Evolutionary conservation across 2,329 filamentous ascomycete species (phyloP), one percentile per base, ranked within the genome.

Genomic region (Fulvia fulva): DNA sequence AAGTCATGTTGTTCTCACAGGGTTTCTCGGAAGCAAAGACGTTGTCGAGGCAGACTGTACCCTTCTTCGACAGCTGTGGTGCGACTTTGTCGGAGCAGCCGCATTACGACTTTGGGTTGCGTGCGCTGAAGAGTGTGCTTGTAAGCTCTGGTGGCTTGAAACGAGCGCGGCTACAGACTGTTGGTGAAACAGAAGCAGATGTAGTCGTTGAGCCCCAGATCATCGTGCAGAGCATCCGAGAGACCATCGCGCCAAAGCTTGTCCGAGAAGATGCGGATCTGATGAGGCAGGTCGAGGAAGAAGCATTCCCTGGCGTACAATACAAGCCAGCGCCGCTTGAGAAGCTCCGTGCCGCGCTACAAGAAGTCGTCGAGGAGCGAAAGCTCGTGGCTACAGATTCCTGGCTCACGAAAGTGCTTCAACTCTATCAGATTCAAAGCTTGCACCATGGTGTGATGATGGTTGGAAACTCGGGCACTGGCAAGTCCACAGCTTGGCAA

Each of bases 401-500:
- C 49, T 99, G 95, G 95, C 91, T 97, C 85, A 94, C 90, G 58
- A 99, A 99, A 78, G 87, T 96, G 32, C 81, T 99, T 8, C 94
- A 99, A 74, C 83, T 99, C 2, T 97, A 96, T 73, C 94, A 99
- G 74, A 99, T 99, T 63, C 94, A 97, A 75, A 89, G 87, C 65
- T 91, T 99, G 58, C 94, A 99, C 70, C 94, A 99, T 67, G 94
- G 94, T 87, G 94, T 99, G 26, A 99, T 99, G 95, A 97, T 99
- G 94, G 94, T 99, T 9, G 94, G 94, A 63, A 91, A 90, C 70
- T 97, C 95, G 28, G 94, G 95, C n/a, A 89, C 93, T 47, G 95
- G 95, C 71, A 99, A 99, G 77, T 97, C 94, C 43, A 87, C 89
- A 1, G 90, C 94, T 5, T 99, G 95, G 94, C 91, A 90, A 70